A percentile compares a stretch with the other conserved stretches of the same genome.
phyloP scores from a whole-genome alignment of 1,139 yeast genomes.

The Torulaspora globosa region DNA sequence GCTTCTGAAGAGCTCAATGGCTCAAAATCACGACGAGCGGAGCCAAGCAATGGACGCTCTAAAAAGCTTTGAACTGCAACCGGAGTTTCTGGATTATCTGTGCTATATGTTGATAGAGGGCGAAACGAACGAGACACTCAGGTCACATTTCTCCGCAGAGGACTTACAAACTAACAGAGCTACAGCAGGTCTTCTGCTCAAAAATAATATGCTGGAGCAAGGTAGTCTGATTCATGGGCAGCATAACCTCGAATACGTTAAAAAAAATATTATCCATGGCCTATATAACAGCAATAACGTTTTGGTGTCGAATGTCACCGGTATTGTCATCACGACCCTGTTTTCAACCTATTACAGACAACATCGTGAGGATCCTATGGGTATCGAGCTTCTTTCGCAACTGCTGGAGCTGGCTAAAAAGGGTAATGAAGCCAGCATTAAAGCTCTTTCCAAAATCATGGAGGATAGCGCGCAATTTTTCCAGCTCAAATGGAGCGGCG shows the following conservation, averaged over 20 bases:
- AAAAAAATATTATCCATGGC: slow-evolving; percentile 65
- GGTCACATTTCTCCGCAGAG: slow-evolving; percentile 19
- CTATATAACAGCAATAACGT: slow-evolving; percentile 50
- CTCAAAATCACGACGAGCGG: slow-evolving; percentile 53
- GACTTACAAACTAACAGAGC: slow-evolving; percentile 59
- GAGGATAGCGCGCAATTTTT: slow-evolving; percentile 56
- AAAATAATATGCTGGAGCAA: slow-evolving; percentile 57
- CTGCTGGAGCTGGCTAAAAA: slow-evolving; percentile 56
- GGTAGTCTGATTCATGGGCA: slow-evolving; percentile 21
- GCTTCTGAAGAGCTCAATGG: slow-evolving; percentile 63
- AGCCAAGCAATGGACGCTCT: slow-evolving; percentile 63
- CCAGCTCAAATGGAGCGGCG: slow-evolving; percentile 58
- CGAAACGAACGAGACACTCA: slow-evolving; percentile 40
- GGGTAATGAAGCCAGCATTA: slow-evolving; percentile 70
- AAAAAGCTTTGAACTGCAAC: slow-evolving; percentile 60
- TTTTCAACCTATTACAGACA: slow-evolving; percentile 49
- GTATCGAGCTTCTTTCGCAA: slow-evolving; percentile 63
- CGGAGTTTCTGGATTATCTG: slow-evolving; percentile 76
- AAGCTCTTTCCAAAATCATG: slow-evolving; percentile 80
- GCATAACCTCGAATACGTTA: slow-evolving; percentile 45
- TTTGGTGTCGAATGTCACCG: slow-evolving; percentile 79
- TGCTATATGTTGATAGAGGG: slow-evolving; percentile 63
- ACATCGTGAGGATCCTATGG: slow-evolving; percentile 43
- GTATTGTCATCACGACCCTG: slow-evolving; percentile 81
- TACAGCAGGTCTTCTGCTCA: slow-evolving; percentile 81